A percentile compares a stretch with the other conserved stretches of the same genome.
These are phyloP conservation scores for Kuraishia molischiana DNA, from an alignment of 805 yeast species.

Conservation along the genomic window DNA sequence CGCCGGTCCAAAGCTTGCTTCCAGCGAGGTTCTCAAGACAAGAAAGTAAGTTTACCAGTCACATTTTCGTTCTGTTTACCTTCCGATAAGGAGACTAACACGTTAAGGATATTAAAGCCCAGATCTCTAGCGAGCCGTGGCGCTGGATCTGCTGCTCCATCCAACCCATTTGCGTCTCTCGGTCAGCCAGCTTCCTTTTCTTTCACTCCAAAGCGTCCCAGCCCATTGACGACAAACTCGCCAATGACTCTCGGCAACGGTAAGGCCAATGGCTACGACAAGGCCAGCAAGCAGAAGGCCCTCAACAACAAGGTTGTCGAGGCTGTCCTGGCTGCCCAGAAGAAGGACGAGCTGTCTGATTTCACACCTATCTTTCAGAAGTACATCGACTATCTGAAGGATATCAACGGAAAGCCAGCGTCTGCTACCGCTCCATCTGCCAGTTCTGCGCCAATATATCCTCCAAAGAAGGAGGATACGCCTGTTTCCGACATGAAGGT, in stretches of 20 bases:
- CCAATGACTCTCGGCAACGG: not conserved
- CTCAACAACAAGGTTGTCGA: constrained; percentile 51
- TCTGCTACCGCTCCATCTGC: constrained; percentile 2
- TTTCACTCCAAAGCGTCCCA: constrained; percentile 5
- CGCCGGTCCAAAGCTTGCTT: constrained; percentile 33
- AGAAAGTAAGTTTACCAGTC: constrained; percentile 48
- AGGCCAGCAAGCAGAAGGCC: constrained; percentile 46
- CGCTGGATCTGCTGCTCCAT: not conserved
- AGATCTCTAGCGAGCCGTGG: not conserved
- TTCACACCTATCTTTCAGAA: constrained; percentile 46
- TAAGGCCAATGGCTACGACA: constrained; percentile 13
- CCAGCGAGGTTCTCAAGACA: constrained; percentile 50
- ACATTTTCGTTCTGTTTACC: too few relatives aligned
- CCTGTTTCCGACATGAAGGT: constrained; percentile 4
- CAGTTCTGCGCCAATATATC: not conserved
- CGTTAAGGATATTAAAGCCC: constrained; percentile 21
- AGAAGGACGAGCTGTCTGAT: constrained; percentile 40
- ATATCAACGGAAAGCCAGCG: constrained; percentile 18
- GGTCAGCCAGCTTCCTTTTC: not conserved
- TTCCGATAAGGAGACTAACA: too few relatives aligned
- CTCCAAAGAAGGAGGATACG: not conserved
- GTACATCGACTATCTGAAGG: constrained; percentile 42
- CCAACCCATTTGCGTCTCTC: constrained; percentile 5
- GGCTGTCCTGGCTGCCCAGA: constrained; percentile 31
- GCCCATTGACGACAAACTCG: constrained; percentile 5